phyloP scores from a whole-genome alignment of 257 asterid genomes.

The Solanum arcanum region DNA sequence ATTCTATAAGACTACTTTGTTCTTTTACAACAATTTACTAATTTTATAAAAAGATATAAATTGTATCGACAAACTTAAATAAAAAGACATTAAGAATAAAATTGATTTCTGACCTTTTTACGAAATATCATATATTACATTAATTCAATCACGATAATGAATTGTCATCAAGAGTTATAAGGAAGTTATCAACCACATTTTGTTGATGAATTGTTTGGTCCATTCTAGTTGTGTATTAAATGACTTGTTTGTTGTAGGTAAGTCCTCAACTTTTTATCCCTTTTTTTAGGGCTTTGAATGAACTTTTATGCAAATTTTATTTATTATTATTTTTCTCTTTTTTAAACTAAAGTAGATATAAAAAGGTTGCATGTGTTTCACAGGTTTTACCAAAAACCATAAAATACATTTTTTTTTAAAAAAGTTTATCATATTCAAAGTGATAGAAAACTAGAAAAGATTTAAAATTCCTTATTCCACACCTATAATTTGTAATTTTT shows the following conservation, averaged over 20 bases:
- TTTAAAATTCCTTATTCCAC: not conserved
- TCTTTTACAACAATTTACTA: too few relatives aligned
- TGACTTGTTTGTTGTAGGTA: not conserved
- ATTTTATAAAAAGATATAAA: too few relatives aligned
- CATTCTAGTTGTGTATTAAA: not conserved
- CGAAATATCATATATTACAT: not conserved
- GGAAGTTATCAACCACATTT: not conserved
- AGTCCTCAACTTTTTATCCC: not conserved
- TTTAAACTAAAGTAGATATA: not conserved
- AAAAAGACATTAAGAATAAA: fast-evolving
- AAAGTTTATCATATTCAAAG: not conserved
- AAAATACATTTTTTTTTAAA: not conserved
- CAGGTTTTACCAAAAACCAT: not conserved
- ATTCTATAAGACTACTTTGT: fast-evolving
- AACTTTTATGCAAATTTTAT: not conserved
- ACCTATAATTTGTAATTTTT: too few relatives aligned
- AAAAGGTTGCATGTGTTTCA: not conserved
- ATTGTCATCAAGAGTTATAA: not conserved
- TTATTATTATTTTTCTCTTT: not conserved
- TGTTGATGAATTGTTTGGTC: not conserved
- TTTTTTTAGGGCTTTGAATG: not conserved
- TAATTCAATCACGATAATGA: fast-evolving
- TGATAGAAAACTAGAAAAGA: not conserved
- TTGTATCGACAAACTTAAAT: fast-evolving
- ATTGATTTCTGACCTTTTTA: fast-evolving